phyloP scores from a whole-genome alignment of 140 eudicot genomes.

The Senecio squalidus region DNA sequence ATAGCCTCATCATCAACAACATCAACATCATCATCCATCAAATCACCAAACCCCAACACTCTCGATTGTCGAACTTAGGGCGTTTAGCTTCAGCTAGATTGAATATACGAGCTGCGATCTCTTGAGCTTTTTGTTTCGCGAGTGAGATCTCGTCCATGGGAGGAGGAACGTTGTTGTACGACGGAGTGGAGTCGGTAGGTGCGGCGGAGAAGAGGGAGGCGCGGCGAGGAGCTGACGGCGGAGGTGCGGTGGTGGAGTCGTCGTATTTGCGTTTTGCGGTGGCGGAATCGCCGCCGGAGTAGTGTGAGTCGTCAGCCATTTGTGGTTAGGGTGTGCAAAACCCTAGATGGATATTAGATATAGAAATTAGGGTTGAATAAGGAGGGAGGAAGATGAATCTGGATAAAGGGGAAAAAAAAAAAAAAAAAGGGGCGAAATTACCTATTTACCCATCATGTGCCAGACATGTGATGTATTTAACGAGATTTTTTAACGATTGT shows the following conservation, averaged over 20 bases:
- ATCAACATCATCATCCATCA: no score
- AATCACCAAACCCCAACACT: no score
- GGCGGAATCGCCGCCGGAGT: slow-evolving; percentile 37
- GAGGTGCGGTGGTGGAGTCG: slow-evolving; percentile 34
- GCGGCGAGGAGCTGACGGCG: slow-evolving; percentile 40
- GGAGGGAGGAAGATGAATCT: no score
- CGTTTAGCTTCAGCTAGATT: slow-evolving; percentile 65
- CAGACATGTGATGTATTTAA: no score
- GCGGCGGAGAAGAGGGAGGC: slow-evolving; percentile 55
- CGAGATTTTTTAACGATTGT: no score
- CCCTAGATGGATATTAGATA: no score
- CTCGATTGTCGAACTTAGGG: slow-evolving; percentile 66
- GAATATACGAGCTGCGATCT: slow-evolving; percentile 62
- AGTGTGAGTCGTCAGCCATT: slow-evolving; percentile 72
- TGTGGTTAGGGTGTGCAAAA: background rate
- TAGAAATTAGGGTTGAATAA: no score
- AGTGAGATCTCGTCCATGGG: slow-evolving; percentile 70
- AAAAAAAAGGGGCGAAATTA: no score
- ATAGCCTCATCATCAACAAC: no score
- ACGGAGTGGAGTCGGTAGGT: slow-evolving; percentile 33
- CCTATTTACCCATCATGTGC: no score
- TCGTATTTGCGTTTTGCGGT: slow-evolving; percentile 77
- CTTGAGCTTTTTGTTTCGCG: slow-evolving; percentile 80
- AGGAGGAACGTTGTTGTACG: slow-evolving; percentile 67
- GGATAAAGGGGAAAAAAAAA: no score